Percentiles rank a stretch among this genome's conserved stretches.
phyloP scores from a whole-genome alignment of 805 yeast genomes.

The Starmerella khaoyaiensis region DNA sequence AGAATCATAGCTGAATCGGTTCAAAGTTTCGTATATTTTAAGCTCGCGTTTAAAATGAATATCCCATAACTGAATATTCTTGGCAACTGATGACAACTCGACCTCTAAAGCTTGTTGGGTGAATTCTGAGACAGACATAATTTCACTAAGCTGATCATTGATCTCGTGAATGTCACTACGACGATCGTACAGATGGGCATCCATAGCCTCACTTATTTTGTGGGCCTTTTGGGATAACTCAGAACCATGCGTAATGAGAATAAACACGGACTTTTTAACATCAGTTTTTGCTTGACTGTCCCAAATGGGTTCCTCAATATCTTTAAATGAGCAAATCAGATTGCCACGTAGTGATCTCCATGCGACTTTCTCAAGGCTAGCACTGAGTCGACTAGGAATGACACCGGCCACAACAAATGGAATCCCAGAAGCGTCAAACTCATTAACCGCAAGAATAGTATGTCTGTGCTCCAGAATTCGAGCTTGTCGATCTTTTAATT shows the following conservation, averaged over 20 bases:
- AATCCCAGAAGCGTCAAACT: conserved; percentile 31
- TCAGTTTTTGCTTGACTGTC: conserved; percentile 45
- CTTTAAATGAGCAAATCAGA: conserved; percentile 60
- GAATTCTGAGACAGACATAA: conserved; percentile 47
- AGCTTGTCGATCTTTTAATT: conserved; percentile 48
- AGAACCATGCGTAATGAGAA: conserved; percentile 85
- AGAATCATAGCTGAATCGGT: conserved; percentile 67
- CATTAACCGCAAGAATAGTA: conserved; percentile 38
- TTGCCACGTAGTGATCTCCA: conserved; percentile 95
- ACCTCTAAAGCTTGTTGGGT: conserved; percentile 58
- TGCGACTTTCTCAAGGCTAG: conserved; percentile 61
- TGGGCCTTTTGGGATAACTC: conserved; percentile 57
- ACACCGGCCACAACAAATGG: conserved; percentile 87
- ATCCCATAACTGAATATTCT: conserved; percentile 65
- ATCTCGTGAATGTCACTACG: conserved; percentile 33
- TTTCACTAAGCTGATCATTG: conserved; percentile 38
- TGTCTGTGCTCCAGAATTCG: conserved; percentile 59
- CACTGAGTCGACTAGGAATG: conserved; percentile 55
- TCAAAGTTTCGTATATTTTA: conserved; percentile 65
- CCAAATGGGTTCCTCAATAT: conserved; percentile 49
- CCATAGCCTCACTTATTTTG: conserved; percentile 80
- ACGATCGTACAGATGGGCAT: conserved; percentile 60
- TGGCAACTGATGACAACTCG: conserved; percentile 68
- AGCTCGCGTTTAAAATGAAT: conserved; percentile 61
- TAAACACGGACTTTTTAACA: conserved; percentile 67